Evolutionary conservation across 2,329 filamentous ascomycete genomes (phyloP), one percentile per base, ranked within the genome.

Genomic region (Botrytis aclada): DNA sequence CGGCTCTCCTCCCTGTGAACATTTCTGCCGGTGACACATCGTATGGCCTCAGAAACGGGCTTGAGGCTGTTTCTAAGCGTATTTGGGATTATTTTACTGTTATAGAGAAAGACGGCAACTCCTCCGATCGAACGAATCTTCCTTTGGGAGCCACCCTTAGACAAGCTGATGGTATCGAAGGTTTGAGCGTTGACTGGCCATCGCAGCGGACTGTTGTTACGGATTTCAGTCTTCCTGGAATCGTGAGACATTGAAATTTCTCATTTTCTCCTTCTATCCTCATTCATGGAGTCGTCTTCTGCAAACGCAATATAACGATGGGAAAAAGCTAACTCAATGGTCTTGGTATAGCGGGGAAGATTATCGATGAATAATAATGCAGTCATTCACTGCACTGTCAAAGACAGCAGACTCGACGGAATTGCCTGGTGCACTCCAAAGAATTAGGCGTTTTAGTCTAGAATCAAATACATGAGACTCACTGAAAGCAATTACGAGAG

Each of bases 131-230:
- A 39, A 32, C 3, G 20, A 69, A 69, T 43, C 16, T 69, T 29
- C 65, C 65, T 32, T 8, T 16, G n/a, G 65, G n/a, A 43, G 47
- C 65, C 29, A 37, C 34, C 54, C 47, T 37, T 9, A 37, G 34
- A n/a, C 18, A n/a, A 41, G 20, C n/a, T 69, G 65, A 69, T 56
- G 65, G 47, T 32, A 69, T 69, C n/a, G 37, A 69, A 39, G 47
- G 37, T 1, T 41, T 69, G n/a, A 32, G 37, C n/a, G 65, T 69
- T 32, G 39, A 29, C 20, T 69, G 65, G 65, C 4, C 65, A 18
- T 56, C 10, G 25, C 18, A 41, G 34, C 25, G 54, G 47, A 69
- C 51, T 69, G 8, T 41, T 20, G 22, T 69, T 41, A 69, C 47
- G n/a, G 47, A 56, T 6, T 41, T 32, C 12, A 56, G 32, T n/a